Evolutionary conservation across 2,329 filamentous ascomycete species (phyloP), one percentile per base, ranked within the genome.

Genomic region (Pseudodiploospora longispora): DNA sequence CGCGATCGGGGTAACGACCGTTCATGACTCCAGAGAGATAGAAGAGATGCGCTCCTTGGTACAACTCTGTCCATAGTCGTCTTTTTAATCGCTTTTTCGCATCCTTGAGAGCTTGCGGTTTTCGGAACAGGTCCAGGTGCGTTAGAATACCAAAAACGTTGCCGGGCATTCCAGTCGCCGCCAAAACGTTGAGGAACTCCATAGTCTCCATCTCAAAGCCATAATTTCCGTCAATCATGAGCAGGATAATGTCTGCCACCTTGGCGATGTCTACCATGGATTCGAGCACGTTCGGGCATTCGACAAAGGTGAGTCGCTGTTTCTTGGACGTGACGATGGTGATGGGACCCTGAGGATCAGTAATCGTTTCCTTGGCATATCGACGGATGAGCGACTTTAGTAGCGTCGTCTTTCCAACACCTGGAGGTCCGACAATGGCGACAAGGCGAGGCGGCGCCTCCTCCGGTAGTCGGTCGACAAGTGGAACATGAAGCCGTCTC

Each of bases 171-270:
- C 93, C 93, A 30, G 87, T 95, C 3, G 88, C 81, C n/a, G 87
- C 85, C 41, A 98, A 72, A 12, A 96, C 83, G 56, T 96, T 97
- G 59, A 98, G 71, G 50, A 98, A 98, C 67, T 98, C 93, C 93
- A 98, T 98, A 0, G 93, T 98, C 74, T 98, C 93, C 93, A 98
- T 98, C 68, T 98, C 93, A 60, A 98, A 98, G 10, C 93, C 94
- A 59, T 86, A 98, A 67, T 97, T 97, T 44, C 93, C 94, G 61
- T 98, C 93, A 55, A 98, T 98, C 87, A 98, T 93, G 45, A 98
- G 76, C 40, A 98, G 75, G 5, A 97, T 87, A 57, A 98, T 96
- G 63, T 98, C 93, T 12, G 94, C 93, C 36, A 98, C 87, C 67
- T 98, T 98, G 47, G 93, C 87, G 45, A 96, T 78, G 65, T 98